Base-by-base conservation (phyloP, 352 stramenopile species). In the Pythium phragmiticola region DNA sequence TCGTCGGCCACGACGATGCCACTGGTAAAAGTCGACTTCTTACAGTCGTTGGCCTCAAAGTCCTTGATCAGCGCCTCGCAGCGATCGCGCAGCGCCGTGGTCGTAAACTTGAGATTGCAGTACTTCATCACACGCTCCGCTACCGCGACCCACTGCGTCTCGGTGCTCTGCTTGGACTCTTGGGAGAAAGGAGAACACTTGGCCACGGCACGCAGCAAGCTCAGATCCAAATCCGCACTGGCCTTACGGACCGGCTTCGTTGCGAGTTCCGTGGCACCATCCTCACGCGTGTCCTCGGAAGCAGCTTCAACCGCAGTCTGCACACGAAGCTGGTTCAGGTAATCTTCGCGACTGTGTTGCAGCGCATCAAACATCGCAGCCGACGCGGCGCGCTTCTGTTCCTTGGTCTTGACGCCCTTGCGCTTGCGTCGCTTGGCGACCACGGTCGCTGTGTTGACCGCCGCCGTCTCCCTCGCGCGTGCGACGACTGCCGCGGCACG, bases 391-490 rank as follows among this genome's bases (percentile, higher is more conserved):
- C 4, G 21, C 52, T 66, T 66, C 42, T 66, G 48, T n/a, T 66
- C 59, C 41, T 60, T 66, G 26, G 59, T 60, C 51, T 66, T 66
- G 50, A 66, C 59, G 19, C 59, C 59, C 23, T 66, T 66, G n/a
- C 59, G 59, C 14, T 47, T 58, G 39, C 59, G 59, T 12, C 59
- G 50, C 59, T 66, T 66, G 30, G 59, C 59, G 11, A 66, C 59
- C 0, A 60, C 59, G 0, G 59, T 66, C 30, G 59, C 39, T n/a
- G 53, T 60, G 30, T 58, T 60, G 16, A 54, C 42, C 13, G 6
- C 43, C 7, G 9, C 45, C 14, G 16, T 28, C 16, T 62, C 55
- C 8, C 55, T 43, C 2, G 42, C 41, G 0, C 55, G 47, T 26
- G 48, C 48, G 12, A 62, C 45, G 21, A 62, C 55, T 1, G 55